Evolutionary conservation across 2,329 filamentous ascomycete species (phyloP), one percentile per base, ranked within the genome.

Genomic region (Epichloe baconii): DNA sequence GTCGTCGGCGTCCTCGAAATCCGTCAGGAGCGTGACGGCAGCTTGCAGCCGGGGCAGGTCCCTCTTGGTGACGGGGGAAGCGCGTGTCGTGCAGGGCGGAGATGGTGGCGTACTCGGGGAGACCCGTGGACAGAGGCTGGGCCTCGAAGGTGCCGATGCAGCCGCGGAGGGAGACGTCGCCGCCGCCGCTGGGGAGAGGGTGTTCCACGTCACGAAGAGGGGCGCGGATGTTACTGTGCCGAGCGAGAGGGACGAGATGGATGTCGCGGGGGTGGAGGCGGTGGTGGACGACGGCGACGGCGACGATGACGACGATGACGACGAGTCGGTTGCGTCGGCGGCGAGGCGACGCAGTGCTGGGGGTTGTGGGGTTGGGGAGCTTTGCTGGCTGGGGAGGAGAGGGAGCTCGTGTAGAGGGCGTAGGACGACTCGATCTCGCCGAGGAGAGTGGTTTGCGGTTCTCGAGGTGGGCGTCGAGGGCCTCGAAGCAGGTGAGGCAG

Each of bases 151-250:
- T 98, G 58, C 93, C 93, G 64, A 98, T 97, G 73, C 93, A 98
- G 53, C 93, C 93, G 53, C 93, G 84, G 42, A 98, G 78, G 23
- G 77, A 78, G 64, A 83, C 52, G 37, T 66, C 62, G 55, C 60
- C 61, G 38, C 66, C 63, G 54, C 60, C 61, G 26, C 66, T 62
- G 62, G 55, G 10, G 58, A 61, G 42, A 88, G 59, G 0, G 80
- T 88, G 70, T 96, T 95, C 90, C 91, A 97, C 7, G 90, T 95
- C 45, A 98, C 87, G 65, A 97, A 97, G 40, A 97, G 77, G 0
- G 91, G 91, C 55, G 83, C 80, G 42, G 78, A 75, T 52, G 68
- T 57, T 56, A 68, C 56, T 56, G 57, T 53, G 56, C 61, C 61
- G 54, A 62, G 63, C 44, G 52, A 52, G 21, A 70, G 64, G 31